Evolutionary conservation across 2,329 filamentous ascomycete species (phyloP), one percentile per base, ranked within the genome.

Genomic region (Lachnellula hyalina): DNA sequence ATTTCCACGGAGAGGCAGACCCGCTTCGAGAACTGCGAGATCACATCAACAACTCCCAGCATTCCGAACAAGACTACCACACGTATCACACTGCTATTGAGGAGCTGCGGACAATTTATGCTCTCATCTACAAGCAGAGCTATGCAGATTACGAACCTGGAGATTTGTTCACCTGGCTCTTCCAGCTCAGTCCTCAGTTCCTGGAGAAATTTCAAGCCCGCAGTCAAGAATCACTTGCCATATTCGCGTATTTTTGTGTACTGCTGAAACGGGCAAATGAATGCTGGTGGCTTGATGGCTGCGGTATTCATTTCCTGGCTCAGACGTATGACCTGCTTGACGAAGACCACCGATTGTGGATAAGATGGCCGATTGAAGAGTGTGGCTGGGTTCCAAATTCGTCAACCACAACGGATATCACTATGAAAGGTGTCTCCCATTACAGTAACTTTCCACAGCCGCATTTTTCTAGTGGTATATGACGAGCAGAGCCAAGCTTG

Each of bases 131-230:
- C 17, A 58, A 52, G 5, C 19, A 52, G 45, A 42, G 52, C 48
- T 57, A 54, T 44, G 15, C 52, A 32, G 38, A 56, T 35, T 62
- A 69, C 12, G 74, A 76, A 48, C 62, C 70, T 21, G 64, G 67
- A 2, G 74, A 75, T 52, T 64, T 72, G 1, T 74, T 75, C 52
- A 62, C 72, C 5, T 75, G 73, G 73, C 65, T 74, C 47, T 74
- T 71, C 60, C 51, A 58, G 25, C 64, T 72, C 9, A 63, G 68
- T 3, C 66, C 72, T 51, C 69, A 70, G 4, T 71, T 73, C 21
- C 55, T 75, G 9, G 65, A 69, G 15, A 62, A 75, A 21, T 58
- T 75, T 12, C 63, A 63, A 28, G 58, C 61, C 38, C 68, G 68
- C 53, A 68, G 67, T 36, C 64, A 70, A 46, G 65, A 68, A 53